phyloP scores from a whole-genome alignment of 768 basidiomycete species.

The Paxillus ammoniavirescens region DNA sequence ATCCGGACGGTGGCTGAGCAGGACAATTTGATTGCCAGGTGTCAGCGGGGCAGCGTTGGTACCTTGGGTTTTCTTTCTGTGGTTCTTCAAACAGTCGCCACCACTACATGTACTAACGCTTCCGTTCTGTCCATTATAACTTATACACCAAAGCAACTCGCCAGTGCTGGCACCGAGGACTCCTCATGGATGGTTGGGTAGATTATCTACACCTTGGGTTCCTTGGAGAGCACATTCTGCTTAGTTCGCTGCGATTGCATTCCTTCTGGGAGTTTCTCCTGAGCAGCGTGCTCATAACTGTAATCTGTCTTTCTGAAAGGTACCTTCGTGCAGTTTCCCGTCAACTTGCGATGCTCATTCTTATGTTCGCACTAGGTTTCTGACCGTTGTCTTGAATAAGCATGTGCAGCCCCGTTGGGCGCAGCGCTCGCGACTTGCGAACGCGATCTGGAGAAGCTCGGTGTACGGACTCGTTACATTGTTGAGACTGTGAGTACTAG shows the following conservation, averaged over 20 bases:
- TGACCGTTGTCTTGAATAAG: constrained; percentile 49
- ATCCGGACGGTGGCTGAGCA: too few relatives aligned
- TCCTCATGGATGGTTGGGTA: constrained; percentile 44
- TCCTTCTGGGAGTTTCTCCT: constrained; percentile 50
- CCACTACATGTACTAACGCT: too few relatives aligned
- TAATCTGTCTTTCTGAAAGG: constrained; percentile 60
- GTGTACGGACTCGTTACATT: constrained; percentile 59
- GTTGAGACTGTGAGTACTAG: constrained; percentile 53
- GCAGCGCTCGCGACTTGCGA: constrained; percentile 41
- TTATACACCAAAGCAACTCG: neutral
- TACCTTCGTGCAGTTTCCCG: constrained; percentile 23
- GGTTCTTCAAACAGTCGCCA: too few relatives aligned
- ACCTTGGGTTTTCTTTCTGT: too few relatives aligned
- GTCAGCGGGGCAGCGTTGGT: too few relatives aligned
- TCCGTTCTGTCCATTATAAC: too few relatives aligned
- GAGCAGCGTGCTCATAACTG: constrained; percentile 42
- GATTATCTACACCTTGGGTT: constrained; percentile 44
- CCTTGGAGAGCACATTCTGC: constrained; percentile 46
- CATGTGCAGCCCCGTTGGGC: constrained; percentile 45
- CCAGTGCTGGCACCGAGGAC: neutral
- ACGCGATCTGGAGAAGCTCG: constrained; percentile 51
- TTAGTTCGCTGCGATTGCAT: constrained; percentile 40
- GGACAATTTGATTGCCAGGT: too few relatives aligned
- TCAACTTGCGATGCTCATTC: neutral
- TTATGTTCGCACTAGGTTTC: constrained; percentile 34